These are phyloP conservation scores for Penicillium hordei DNA, from an alignment of 2,329 filamentous ascomycete genomes.

Conservation along the genomic window DNA sequence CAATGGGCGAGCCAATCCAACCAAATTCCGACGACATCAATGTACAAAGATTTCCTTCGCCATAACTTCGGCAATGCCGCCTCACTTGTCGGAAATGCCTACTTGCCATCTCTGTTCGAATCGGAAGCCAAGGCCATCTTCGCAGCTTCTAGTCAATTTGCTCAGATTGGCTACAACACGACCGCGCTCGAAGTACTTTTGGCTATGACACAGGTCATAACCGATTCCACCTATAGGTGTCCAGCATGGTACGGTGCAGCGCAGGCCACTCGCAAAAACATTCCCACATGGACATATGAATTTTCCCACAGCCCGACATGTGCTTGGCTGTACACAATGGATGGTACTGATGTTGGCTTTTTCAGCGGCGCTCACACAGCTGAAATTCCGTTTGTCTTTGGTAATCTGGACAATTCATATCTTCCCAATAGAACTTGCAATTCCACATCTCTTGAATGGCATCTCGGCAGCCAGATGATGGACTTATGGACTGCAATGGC, in stretches of 20 bases:
- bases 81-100: constrained; percentile 14
- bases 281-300: constrained; percentile 22
- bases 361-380: constrained; percentile 17
- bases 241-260: constrained; percentile 14
- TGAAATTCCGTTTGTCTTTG: constrained; percentile 23
- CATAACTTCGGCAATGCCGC: constrained; percentile 19
- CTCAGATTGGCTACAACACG: not conserved
- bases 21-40: constrained; percentile 1
- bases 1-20: not conserved
- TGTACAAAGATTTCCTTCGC: constrained; percentile 19
- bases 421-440: constrained; percentile 11
- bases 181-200: constrained; percentile 5
- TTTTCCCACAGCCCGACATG: constrained; percentile 23
- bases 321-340: constrained; percentile 17
- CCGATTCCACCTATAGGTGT: constrained; percentile 18
- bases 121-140: not conserved
- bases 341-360: not conserved
- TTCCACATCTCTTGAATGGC: constrained; percentile 8
- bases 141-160: not conserved
- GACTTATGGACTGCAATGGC: constrained; percentile 25
- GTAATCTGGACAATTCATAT: constrained; percentile 13
- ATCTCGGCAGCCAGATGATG: constrained; percentile 20
- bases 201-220: constrained; percentile 18
- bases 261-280: constrained; percentile 9
- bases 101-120: constrained; percentile 13